Conservation (phyloP, 1,139 yeast species). For the Wickerhamomyces sp. region DNA sequence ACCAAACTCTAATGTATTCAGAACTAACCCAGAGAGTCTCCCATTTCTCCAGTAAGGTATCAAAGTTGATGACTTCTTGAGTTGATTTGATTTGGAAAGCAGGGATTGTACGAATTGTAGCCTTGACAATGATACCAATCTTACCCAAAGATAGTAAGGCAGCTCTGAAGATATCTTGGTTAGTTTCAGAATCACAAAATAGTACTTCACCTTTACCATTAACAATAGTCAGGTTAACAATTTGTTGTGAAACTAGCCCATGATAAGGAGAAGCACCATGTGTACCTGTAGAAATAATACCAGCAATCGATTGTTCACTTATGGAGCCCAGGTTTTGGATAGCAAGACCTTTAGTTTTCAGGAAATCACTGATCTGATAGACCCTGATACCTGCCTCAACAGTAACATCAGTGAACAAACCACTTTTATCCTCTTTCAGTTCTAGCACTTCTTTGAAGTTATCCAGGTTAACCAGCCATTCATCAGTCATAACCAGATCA, state of each 20-base stretch:
- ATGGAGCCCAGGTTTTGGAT: slow-evolving; percentile 92
- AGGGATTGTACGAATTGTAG: slow-evolving; percentile 84
- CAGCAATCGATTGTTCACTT: slow-evolving; percentile 90
- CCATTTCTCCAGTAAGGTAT: slow-evolving; percentile 64
- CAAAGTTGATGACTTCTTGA: slow-evolving; percentile 78
- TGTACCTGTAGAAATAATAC: slow-evolving; percentile 92
- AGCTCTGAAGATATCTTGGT: slow-evolving; percentile 76
- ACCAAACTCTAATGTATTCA: slow-evolving; percentile 93
- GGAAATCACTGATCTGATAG: slow-evolving; percentile 66
- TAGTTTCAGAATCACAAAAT: slow-evolving; percentile 62
- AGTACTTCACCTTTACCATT: slow-evolving; percentile 70
- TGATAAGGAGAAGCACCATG: slow-evolving; percentile 95
- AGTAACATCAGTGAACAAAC: slow-evolving; percentile 78
- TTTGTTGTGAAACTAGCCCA: slow-evolving; percentile 84
- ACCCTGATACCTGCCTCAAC: slow-evolving; percentile 90
- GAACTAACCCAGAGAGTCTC: slow-evolving; percentile 77
- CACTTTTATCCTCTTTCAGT: slow-evolving; percentile 35
- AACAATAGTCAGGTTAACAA: slow-evolving; percentile 69
- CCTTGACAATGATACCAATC: slow-evolving; percentile 83
- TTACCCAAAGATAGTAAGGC: slow-evolving; percentile 85
- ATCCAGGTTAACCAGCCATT: slow-evolving; percentile 88
- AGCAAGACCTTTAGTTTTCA: slow-evolving; percentile 64
- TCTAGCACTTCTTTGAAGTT: slow-evolving; percentile 55
- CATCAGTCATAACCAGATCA: slow-evolving; percentile 79
- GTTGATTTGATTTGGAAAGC: slow-evolving; percentile 73